Evolutionary conservation across 2,329 filamentous ascomycete species (phyloP), one percentile per base, ranked within the genome.

Genomic region (Fusarium sp.): DNA sequence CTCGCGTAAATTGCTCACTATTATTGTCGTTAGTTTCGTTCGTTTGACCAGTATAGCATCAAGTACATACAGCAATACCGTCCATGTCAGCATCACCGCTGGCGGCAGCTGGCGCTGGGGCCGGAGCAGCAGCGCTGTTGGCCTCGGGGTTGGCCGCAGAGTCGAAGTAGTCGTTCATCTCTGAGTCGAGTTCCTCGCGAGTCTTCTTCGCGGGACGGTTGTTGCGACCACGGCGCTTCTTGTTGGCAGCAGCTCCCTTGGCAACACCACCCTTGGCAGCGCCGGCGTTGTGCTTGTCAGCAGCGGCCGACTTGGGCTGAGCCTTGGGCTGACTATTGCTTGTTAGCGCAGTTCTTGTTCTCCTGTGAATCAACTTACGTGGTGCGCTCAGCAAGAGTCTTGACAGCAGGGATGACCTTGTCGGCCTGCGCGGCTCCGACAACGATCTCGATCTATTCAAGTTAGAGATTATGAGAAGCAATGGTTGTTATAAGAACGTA

Each of bases 111-210:
- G 85, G 78, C 67, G 88, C 86, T 70, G 86, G 86, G 33, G 85
- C 81, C 64, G 85, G 78, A 68, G 88, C 86, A 72, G 86, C 86
- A 33, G 85, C 87, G 61, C 85, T 84, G 71, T 85, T 85, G 69
- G 82, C 85, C 63, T 84, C 86, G 75, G 86, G 86, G 62, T 83
- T 86, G 74, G 85, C 81, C 37, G 79, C 78, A 69, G 84, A 82
- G 45, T 88, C 91, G 82, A 97, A 98, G 86, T 99, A 99, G 84
- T 98, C 97, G 22, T 91, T 92, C 97, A 99, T 99, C 84, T 99
- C 97, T 6, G 94, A 95, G 83, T 99, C 97, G 29, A 99, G 91
- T 86, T 99, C 95, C 82, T 98, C 96, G 1, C 93, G 92, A 0
- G 95, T 97, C 93, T 98, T 98, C 86, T 97, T 88, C 80, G 92